These are phyloP conservation scores for Daedaleopsis sinensis DNA, from an alignment of 768 basidiomycete species.

Conservation along the genomic window DNA sequence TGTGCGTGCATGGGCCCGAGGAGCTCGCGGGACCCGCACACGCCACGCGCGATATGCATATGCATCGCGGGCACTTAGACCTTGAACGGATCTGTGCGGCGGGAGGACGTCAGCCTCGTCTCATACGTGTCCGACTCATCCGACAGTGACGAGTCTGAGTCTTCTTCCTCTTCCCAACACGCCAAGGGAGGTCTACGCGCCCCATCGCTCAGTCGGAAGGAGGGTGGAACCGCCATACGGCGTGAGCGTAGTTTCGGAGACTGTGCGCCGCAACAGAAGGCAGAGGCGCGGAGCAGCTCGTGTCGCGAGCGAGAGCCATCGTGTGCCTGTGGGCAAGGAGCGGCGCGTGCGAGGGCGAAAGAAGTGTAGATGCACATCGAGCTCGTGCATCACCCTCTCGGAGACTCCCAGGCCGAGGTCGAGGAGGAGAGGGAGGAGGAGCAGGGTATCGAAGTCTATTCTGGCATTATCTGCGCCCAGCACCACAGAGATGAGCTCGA, in stretches of 20 bases:
- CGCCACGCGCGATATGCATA: too few relatives aligned
- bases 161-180: background rate
- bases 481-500: background rate
- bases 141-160: background rate
- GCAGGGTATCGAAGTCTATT: background rate
- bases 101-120: too few relatives aligned
- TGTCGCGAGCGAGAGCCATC: background rate
- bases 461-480: background rate
- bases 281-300: background rate
- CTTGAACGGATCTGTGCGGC: too few relatives aligned
- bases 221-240: background rate
- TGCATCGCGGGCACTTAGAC: too few relatives aligned
- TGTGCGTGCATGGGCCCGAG: too few relatives aligned
- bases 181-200: too few relatives aligned
- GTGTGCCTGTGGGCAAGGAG: background rate
- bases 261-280: background rate
- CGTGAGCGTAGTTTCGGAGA: background rate
- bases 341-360: background rate
- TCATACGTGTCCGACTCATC: too few relatives aligned
- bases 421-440: background rate
- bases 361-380: conserved; percentile 9
- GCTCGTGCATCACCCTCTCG: background rate
- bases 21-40: too few relatives aligned
- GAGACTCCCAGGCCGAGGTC: background rate
- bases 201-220: too few relatives aligned